These are phyloP conservation scores for Lachancea kluyveri DNA, from an alignment of 805 yeast species.

Conservation along the genomic window DNA sequence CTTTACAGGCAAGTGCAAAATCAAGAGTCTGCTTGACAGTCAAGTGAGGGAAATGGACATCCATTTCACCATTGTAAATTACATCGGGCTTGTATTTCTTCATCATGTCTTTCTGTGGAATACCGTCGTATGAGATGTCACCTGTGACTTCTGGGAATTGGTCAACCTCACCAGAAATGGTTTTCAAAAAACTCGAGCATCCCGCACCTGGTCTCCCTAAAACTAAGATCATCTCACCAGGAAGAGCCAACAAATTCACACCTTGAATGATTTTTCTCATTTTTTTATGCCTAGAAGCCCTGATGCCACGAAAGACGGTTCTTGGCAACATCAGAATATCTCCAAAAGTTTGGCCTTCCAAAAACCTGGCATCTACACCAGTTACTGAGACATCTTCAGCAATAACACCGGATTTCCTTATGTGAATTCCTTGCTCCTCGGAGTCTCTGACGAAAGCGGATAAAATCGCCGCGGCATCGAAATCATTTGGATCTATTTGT, in stretches of 20 bases:
- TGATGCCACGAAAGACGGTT: slow-evolving; percentile 26
- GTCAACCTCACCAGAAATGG: slow-evolving; percentile 53
- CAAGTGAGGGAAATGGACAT: slow-evolving; percentile 69
- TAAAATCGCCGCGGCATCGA: slow-evolving; percentile 28
- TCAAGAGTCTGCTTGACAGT: slow-evolving; percentile 68
- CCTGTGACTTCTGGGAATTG: slow-evolving; percentile 45
- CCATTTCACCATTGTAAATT: slow-evolving; percentile 56
- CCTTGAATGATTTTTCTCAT: slow-evolving; percentile 35
- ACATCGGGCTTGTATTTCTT: slow-evolving; percentile 49
- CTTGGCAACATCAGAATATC: slow-evolving; percentile 31
- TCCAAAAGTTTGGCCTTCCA: slow-evolving; percentile 36
- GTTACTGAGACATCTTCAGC: slow-evolving; percentile 30
- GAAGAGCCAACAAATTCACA: slow-evolving; percentile 40
- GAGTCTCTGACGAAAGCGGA: slow-evolving; percentile 35
- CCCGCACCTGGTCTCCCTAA: slow-evolving; percentile 78
- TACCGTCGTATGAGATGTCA: slow-evolving; percentile 54
- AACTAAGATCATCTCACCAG: slow-evolving; percentile 68
- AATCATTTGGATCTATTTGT: slow-evolving; percentile 9
- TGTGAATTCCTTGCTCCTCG: slow-evolving; percentile 40
- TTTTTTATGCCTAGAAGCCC: slow-evolving; percentile 25
- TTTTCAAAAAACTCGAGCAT: slow-evolving; percentile 62
- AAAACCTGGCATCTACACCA: slow-evolving; percentile 37
- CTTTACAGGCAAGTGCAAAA: slow-evolving; percentile 64
- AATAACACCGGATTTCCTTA: slow-evolving; percentile 41
- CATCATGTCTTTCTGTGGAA: slow-evolving; percentile 54